Evolutionary conservation across 345 rosid species (phyloP).

Genomic region (Eutrema japonicum): DNA sequence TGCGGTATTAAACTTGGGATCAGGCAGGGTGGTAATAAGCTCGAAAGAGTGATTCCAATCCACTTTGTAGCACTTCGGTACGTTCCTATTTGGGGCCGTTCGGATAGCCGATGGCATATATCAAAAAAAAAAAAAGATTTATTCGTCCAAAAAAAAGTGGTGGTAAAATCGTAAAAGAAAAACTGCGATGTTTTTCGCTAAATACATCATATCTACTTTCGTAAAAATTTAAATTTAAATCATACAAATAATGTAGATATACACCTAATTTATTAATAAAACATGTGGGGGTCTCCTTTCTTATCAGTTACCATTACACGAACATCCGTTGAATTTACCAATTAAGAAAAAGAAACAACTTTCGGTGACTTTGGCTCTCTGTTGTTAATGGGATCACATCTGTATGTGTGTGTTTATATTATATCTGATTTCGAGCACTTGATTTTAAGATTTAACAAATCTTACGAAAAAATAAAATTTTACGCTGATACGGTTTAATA

Average conservation of each 20-base stretch:
- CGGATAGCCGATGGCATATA: too few relatives aligned
- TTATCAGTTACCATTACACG: conserved; percentile 12
- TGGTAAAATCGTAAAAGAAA: too few relatives aligned
- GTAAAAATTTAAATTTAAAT: background rate
- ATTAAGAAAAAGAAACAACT: conserved; percentile 25
- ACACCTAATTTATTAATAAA: background rate
- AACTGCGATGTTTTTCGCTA: too few relatives aligned
- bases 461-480: background rate
- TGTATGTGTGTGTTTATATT: background rate
- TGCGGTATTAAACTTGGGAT: too few relatives aligned
- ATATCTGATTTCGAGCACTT: background rate
- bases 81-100: too few relatives aligned
- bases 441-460: background rate
- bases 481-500: too few relatives aligned
- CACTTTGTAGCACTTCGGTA: too few relatives aligned
- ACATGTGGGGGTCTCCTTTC: conserved; percentile 17
- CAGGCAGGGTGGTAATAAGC: too few relatives aligned
- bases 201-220: too few relatives aligned
- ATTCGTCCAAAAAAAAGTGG: too few relatives aligned
- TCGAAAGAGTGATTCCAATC: too few relatives aligned
- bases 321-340: conserved; percentile 14
- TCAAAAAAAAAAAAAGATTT: too few relatives aligned
- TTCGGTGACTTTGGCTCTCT: conserved; percentile 32
- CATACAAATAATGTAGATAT: background rate
- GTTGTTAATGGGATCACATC: background rate